Base-by-base conservation (phyloP, 1,284 basidiomycete genomes). In the Entoloma clypeatum region DNA sequence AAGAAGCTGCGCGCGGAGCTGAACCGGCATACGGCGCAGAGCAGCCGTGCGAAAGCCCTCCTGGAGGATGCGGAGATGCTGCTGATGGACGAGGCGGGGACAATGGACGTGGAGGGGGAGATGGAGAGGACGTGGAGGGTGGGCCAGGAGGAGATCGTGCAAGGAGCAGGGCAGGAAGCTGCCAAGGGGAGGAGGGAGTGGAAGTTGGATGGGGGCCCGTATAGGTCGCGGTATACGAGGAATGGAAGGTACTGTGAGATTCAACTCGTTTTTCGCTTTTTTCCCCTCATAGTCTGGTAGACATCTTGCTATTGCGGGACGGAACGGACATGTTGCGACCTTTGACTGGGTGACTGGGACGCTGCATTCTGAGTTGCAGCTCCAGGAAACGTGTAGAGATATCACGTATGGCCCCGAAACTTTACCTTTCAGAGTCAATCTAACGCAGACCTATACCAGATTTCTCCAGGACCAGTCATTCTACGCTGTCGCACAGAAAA, bases 401-500 rank as follows among this genome's bases (percentile, higher is more conserved):
- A 87, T 98, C 62, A 92, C 88, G 83, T 91, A 62, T 42, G 78
- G 67, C 3, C 25, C 17, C 34, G 30, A 37, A 25, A 16, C 13
- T 24, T 38, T 3, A 23, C 36, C 25, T 45, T n/a, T 16, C 21
- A 21, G 22, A 33, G 11, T 19, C 18, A 39, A 11, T n/a, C 14
- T 26, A 13, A 26, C 34, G 34, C 60, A 26, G 49, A 33, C 39
- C 22, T 17, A 23, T 9, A 22, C 7, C 43, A 90, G 87, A 18
- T 99, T 94, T 62, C 68, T 99, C 7, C 94, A 98, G 59, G 91
- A 94, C 56, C 87, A 95, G 42, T 84, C 85, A 1, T 91, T 87
- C 66, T 93, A 88, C 58, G 96, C 95, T 2, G 93, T 96, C 9
- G 95, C 95, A 0, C 95, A 99, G 64, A 92, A 92, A 63, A 92